A percentile compares a stretch with the other conserved stretches of the same genome.
These are phyloP conservation scores for Pseudozyma pruni DNA, from an alignment of 1,284 basidiomycete genomes.

Conservation along the genomic window DNA sequence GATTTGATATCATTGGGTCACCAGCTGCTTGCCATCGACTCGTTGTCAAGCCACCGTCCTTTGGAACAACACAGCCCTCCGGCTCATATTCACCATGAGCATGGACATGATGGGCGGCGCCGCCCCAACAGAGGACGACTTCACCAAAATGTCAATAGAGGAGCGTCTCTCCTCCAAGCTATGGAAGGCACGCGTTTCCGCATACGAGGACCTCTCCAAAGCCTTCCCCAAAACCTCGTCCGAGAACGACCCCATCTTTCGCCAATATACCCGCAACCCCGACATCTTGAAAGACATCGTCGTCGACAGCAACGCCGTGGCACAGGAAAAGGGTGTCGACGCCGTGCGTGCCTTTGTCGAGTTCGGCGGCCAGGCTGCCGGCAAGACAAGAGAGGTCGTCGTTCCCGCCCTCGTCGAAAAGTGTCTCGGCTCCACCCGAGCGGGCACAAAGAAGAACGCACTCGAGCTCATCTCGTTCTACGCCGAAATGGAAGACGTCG, in stretches of 20 bases:
- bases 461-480: conserved; percentile 88
- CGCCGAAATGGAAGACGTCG: conserved; percentile 87
- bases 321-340: conserved; percentile 95
- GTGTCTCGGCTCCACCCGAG: conserved; percentile 84
- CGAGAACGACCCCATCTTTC: conserved; percentile 92
- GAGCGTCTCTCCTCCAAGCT: conserved; percentile 80
- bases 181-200: conserved; percentile 96
- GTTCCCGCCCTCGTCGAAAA: conserved; percentile 94
- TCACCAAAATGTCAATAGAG: conserved; percentile 80
- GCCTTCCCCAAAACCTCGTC: conserved; percentile 74
- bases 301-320: conserved; percentile 89
- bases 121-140: conserved; percentile 81
- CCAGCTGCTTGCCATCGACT: background rate
- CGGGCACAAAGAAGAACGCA: conserved; percentile 90
- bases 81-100: conserved; percentile 18
- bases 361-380: conserved; percentile 85
- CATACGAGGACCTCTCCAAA: conserved; percentile 81
- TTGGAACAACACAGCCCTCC: too few relatives aligned
- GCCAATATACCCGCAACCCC: conserved; percentile 79
- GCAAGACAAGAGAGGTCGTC: conserved; percentile 77
- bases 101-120: conserved; percentile 47
- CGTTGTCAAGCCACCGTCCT: background rate
- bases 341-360: conserved; percentile 81
- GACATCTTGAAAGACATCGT: conserved; percentile 70
- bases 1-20: too few relatives aligned